phyloP scores from a whole-genome alignment of 2,329 filamentous ascomycete genomes.

The Aspergillus awamori region DNA sequence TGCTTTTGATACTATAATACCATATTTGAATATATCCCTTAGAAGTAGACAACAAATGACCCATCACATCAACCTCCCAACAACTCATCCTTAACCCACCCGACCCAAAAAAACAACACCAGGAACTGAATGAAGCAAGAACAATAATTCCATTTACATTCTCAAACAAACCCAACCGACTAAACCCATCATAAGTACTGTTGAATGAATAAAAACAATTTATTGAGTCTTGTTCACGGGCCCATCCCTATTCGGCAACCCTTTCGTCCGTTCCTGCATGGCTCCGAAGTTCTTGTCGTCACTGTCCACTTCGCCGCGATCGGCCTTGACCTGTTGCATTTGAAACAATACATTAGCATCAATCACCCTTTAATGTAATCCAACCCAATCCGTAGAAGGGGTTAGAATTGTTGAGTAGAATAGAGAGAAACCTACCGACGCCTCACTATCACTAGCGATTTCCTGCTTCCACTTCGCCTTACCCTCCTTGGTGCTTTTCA shows the following conservation, averaged over 20 bases:
- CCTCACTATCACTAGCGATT: constrained; percentile 78
- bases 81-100: too few relatives aligned
- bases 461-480: constrained; percentile 75
- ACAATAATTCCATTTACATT: not conserved
- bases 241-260: constrained; percentile 33
- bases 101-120: not conserved
- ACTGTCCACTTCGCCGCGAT: constrained; percentile 52
- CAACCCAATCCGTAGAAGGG: too few relatives aligned
- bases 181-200: not conserved
- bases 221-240: constrained; percentile 41
- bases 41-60: too few relatives aligned
- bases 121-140: not conserved
- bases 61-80: too few relatives aligned
- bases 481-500: constrained; percentile 57
- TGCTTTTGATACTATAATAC: not conserved
- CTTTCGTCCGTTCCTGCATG: constrained; percentile 64
- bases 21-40: too few relatives aligned
- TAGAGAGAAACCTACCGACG: constrained; percentile 57
- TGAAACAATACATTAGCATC: not conserved
- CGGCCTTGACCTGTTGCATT: constrained; percentile 58
- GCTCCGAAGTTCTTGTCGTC: constrained; percentile 50
- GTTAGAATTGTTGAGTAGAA: too few relatives aligned
- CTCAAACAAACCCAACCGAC: not conserved
- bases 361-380: not conserved
- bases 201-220: not conserved